phyloP scores from a whole-genome alignment of 768 basidiomycete genomes.

The Tylopilus cervinicoccineus region DNA sequence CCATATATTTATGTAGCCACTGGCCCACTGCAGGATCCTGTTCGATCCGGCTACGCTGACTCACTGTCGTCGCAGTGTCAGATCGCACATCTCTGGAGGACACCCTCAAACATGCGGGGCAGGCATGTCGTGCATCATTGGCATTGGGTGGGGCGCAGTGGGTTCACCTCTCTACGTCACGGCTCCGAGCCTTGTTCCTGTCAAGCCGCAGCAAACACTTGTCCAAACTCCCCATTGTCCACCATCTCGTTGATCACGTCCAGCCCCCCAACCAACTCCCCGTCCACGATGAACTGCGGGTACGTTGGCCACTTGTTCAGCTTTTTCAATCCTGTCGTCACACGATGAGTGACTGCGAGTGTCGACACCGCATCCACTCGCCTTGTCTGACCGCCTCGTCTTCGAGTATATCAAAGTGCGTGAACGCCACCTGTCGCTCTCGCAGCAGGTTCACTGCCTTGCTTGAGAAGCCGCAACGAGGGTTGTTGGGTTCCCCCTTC shows the following conservation, averaged over 20 bases:
- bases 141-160: too few relatives aligned
- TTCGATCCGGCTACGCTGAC: too few relatives aligned
- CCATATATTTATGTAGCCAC: too few relatives aligned
- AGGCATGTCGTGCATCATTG: conserved; percentile 5
- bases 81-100: too few relatives aligned
- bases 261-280: conserved; percentile 92
- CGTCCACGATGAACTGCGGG: conserved; percentile 82
- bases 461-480: conserved; percentile 83
- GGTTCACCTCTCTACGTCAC: too few relatives aligned
- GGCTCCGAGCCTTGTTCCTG: background rate
- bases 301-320: conserved; percentile 91
- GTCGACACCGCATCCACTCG: conserved; percentile 26
- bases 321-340: conserved; percentile 54
- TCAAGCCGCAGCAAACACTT: conserved; percentile 28
- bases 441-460: conserved; percentile 67
- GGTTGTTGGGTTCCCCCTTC: conserved; percentile 78
- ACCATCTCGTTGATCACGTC: conserved; percentile 92
- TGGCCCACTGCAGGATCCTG: too few relatives aligned
- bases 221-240: conserved; percentile 70
- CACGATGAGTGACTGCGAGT: conserved; percentile 2
- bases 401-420: conserved; percentile 76
- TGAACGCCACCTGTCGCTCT: conserved; percentile 61
- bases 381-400: conserved; percentile 83
- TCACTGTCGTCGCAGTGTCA: too few relatives aligned
- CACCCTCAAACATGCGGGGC: conserved; percentile 15